Percentiles rank a stretch among this genome's conserved stretches.
These are phyloP conservation scores for Pythium oligandrum DNA, from an alignment of 352 stramenopile genomes.

Conservation along the genomic window DNA sequence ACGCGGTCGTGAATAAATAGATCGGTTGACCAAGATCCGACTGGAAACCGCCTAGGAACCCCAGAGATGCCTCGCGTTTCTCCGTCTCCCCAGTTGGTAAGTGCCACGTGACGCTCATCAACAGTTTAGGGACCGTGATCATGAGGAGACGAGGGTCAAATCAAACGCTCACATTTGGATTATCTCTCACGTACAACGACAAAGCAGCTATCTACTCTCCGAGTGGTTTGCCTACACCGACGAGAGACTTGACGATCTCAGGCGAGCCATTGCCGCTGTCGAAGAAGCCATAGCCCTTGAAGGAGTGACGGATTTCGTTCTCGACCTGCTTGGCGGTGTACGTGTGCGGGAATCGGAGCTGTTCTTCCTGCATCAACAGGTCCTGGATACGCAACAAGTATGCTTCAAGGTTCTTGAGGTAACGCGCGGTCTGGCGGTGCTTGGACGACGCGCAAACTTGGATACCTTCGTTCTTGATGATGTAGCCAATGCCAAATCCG, in stretches of 20 bases:
- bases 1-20: too few species aligned
- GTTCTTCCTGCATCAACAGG: slow-evolving; percentile 71
- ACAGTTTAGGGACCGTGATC: too few species aligned
- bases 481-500: slow-evolving; percentile 96
- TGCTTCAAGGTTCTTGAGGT: slow-evolving; percentile 75
- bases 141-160: too few species aligned
- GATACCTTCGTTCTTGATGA: slow-evolving; percentile 95
- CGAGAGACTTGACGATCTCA: slow-evolving; percentile 19
- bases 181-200: neutral
- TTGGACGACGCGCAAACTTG: slow-evolving; percentile 84
- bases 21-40: too few species aligned
- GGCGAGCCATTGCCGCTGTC: slow-evolving; percentile 24
- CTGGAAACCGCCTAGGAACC: too few species aligned
- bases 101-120: too few species aligned
- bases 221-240: slow-evolving; percentile 15
- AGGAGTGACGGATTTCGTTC: slow-evolving; percentile 36
- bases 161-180: too few species aligned
- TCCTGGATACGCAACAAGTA: slow-evolving; percentile 79
- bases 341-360: slow-evolving; percentile 68
- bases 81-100: too few species aligned
- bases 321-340: slow-evolving; percentile 28
- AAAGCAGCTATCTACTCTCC: slow-evolving; percentile 4
- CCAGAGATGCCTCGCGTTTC: too few species aligned
- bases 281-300: slow-evolving; percentile 83
- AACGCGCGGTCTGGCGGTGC: slow-evolving; percentile 79